Percentiles rank a stretch among this genome's conserved stretches.
phyloP scores from a whole-genome alignment of 768 basidiomycete species.

The Rhodotorula taiwanensis region DNA sequence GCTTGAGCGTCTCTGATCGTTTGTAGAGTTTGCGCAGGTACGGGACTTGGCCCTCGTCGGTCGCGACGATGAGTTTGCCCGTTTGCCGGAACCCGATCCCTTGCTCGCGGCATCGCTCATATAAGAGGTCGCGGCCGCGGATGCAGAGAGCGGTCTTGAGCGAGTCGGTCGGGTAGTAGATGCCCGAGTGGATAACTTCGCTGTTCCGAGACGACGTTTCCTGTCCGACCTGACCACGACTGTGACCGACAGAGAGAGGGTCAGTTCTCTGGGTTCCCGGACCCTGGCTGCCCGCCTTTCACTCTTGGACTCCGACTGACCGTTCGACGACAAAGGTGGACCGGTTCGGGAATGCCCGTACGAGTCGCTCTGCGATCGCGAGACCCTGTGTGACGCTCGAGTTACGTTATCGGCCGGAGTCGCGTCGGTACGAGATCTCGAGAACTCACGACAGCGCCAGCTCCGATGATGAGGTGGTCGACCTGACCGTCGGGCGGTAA shows the following conservation, averaged over 20 bases:
- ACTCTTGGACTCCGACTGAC: conserved; percentile 46
- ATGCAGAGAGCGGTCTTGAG: conserved; percentile 80
- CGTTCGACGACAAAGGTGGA: conserved; percentile 77
- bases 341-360: conserved; percentile 57
- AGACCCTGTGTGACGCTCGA: conserved; percentile 66
- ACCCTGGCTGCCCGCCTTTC: no score
- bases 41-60: conserved; percentile 53
- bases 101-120: conserved; percentile 60
- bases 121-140: conserved; percentile 75
- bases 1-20: conserved; percentile 59
- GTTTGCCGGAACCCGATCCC: conserved; percentile 64
- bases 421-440: neutral
- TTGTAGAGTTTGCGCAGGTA: conserved; percentile 66
- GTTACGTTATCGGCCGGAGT: conserved; percentile 39
- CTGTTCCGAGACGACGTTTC: conserved; percentile 87
- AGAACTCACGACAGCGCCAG: conserved; percentile 52
- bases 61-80: conserved; percentile 86
- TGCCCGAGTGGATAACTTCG: conserved; percentile 77
- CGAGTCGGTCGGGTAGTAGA: conserved; percentile 59
- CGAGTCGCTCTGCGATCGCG: conserved; percentile 70
- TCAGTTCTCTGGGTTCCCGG: neutral
- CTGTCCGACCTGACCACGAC: conserved; percentile 57
- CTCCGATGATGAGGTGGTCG: conserved; percentile 82
- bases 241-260: neutral
- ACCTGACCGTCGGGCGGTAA: conserved; percentile 63